Conservation (phyloP, 371 early-diverging fungal genomes). For the Mortierella sp. region DNA sequence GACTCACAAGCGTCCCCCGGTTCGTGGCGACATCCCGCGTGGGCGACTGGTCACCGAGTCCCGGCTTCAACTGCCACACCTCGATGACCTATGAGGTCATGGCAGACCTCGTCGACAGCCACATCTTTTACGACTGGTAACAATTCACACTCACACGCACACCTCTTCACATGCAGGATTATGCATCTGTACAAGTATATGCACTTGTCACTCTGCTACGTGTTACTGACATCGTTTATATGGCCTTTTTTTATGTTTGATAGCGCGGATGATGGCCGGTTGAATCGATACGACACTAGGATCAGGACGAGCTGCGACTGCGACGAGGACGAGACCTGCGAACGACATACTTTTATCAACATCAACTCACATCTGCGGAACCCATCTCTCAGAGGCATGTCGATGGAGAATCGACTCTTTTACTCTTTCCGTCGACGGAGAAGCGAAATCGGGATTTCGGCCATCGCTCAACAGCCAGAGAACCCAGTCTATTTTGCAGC, state of each 20-base stretch:
- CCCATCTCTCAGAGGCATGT: background rate
- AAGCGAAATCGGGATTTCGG: constrained; percentile 39
- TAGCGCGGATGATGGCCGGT: constrained; percentile 56
- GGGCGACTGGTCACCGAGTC: constrained; percentile 35
- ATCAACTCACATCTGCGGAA: constrained; percentile 29
- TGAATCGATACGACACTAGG: constrained; percentile 58
- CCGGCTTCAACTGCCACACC: constrained; percentile 44
- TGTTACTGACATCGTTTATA: background rate
- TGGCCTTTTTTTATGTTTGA: background rate
- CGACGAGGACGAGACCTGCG: constrained; percentile 34
- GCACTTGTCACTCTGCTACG: background rate
- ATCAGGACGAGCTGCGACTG: constrained; percentile 51
- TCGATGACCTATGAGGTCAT: constrained; percentile 52
- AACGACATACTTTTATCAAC: constrained; percentile 50
- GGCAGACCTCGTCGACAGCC: constrained; percentile 40
- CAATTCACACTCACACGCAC: background rate
- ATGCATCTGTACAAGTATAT: background rate
- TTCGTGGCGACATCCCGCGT: constrained; percentile 21
- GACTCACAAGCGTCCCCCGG: constrained; percentile 71
- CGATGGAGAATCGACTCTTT: constrained; percentile 12
- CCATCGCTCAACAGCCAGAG: constrained; percentile 57
- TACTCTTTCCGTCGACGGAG: constrained; percentile 17
- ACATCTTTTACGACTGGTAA: constrained; percentile 57
- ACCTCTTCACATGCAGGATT: background rate
- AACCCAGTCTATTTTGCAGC: constrained; percentile 57